A percentile compares a stretch with the other conserved stretches of the same genome.
Conservation (phyloP, 768 basidiomycete species). For the Psilocybe cyanescens region DNA sequence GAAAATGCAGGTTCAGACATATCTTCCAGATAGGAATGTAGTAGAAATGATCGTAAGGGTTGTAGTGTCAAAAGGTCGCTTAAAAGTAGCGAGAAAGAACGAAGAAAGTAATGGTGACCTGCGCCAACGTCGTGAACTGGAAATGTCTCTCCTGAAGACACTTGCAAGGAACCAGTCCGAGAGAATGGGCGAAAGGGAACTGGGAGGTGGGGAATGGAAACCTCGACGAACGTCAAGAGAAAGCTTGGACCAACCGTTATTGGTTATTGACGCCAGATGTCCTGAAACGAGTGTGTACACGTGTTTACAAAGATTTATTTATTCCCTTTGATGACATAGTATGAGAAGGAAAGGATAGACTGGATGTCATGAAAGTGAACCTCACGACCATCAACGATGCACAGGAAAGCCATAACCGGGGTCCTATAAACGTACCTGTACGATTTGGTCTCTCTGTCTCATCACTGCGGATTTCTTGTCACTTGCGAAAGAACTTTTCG, state of each 20-base stretch:
- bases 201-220: constrained; percentile 19
- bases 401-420: not conserved
- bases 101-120: constrained; percentile 37
- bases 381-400: constrained; percentile 20
- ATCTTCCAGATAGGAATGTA: constrained; percentile 4
- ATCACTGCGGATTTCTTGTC: constrained; percentile 4
- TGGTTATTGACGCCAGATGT: not conserved
- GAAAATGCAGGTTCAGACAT: constrained; percentile 27
- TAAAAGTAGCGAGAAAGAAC: constrained; percentile 15
- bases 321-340: constrained; percentile 7
- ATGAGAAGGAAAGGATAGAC: constrained; percentile 1
- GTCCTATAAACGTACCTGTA: not conserved
- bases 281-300: constrained; percentile 16
- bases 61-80: constrained; percentile 3
- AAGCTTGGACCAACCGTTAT: not conserved
- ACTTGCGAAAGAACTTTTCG: constrained; percentile 44
- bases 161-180: constrained; percentile 37
- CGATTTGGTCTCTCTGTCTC: not conserved
- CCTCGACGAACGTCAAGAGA: constrained; percentile 18
- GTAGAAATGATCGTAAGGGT: constrained; percentile 3
- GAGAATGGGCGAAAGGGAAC: constrained; percentile 26
- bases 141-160: constrained; percentile 29
- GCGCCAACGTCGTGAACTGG: constrained; percentile 37
- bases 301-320: constrained; percentile 19
- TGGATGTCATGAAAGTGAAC: constrained; percentile 1